Percentiles rank a stretch among this genome's conserved stretches.
Conservation (phyloP, 768 basidiomycete genomes). For the Steccherinum ochraceum region DNA sequence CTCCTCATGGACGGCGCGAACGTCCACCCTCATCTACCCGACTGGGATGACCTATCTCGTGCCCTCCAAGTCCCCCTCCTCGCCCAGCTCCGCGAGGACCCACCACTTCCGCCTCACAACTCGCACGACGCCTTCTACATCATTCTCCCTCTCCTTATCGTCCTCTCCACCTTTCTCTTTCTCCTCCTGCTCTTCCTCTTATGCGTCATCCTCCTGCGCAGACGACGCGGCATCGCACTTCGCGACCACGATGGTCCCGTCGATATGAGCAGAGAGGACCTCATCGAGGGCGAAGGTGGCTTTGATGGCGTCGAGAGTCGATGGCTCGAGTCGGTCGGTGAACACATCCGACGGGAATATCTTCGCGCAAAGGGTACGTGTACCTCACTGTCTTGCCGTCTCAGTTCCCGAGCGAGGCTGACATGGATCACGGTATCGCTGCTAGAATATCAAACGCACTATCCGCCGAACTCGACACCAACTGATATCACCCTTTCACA, state of each 20-base stretch:
- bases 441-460: constrained; percentile 75
- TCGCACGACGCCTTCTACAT: constrained; percentile 68
- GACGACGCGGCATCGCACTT: constrained; percentile 69
- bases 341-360: constrained; percentile 64
- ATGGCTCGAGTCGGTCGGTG: constrained; percentile 84
- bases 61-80: background rate
- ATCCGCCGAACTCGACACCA: constrained; percentile 92
- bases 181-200: constrained; percentile 88
- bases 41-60: background rate
- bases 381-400: too few relatives aligned
- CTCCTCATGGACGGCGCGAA: background rate
- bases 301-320: constrained; percentile 87
- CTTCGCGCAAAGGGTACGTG: constrained; percentile 78
- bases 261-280: constrained; percentile 88
- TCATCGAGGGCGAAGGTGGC: constrained; percentile 87
- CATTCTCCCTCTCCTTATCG: constrained; percentile 89
- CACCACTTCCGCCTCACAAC: constrained; percentile 12
- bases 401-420: background rate
- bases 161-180: constrained; percentile 88
- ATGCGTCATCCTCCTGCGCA: constrained; percentile 79
- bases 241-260: constrained; percentile 88
- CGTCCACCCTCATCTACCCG: background rate
- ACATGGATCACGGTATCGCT: background rate
- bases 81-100: constrained; percentile 6
- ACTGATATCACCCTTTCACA: constrained; percentile 98